Percentiles rank a stretch among this genome's conserved stretches.
phyloP scores from a whole-genome alignment of 73 alveolate species.

The Effrenium voratum region DNA sequence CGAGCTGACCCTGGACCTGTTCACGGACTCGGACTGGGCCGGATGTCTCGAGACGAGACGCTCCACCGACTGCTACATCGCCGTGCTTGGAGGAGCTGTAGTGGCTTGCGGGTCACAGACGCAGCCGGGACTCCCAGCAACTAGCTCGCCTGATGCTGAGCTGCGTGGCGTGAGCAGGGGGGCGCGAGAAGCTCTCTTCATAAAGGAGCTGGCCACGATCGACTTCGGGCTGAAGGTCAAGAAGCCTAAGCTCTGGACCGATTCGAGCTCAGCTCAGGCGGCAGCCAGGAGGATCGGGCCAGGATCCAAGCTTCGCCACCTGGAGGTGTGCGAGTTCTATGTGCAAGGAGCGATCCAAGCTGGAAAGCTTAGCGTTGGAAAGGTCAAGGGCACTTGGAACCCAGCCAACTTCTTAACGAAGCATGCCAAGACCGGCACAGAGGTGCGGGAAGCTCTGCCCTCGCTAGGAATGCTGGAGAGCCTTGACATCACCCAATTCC shows the following conservation, averaged over 20 bases:
- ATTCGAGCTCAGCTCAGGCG: not conserved
- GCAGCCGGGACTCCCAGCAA: conserved; percentile 14
- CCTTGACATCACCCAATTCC: too few species aligned
- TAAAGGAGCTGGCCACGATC: not conserved
- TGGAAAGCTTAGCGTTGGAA: not conserved
- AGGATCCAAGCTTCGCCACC: not conserved
- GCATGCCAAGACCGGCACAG: too few species aligned
- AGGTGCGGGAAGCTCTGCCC: too few species aligned
- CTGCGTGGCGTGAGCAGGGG: conserved; percentile 7
- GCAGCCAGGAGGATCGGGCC: conserved; percentile 13
- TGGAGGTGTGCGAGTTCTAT: not conserved
- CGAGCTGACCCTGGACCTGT: not conserved
- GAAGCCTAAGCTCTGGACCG: not conserved
- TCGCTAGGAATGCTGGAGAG: too few species aligned
- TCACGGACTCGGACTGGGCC: not conserved
- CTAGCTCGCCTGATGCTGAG: not conserved
- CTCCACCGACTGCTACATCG: not conserved
- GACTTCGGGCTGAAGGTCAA: not conserved
- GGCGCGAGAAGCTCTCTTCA: not conserved
- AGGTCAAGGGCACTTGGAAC: not conserved
- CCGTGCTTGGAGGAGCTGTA: not conserved
- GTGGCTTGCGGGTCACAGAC: conserved; percentile 11
- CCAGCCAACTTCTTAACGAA: conserved; percentile 17
- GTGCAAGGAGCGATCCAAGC: not conserved
- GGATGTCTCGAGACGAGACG: conserved; percentile 23